Evolutionary conservation across 139 green algal species (phyloP), one percentile per base, ranked within the genome.

Genomic region (Chlamydomonas eustigma): DNA sequence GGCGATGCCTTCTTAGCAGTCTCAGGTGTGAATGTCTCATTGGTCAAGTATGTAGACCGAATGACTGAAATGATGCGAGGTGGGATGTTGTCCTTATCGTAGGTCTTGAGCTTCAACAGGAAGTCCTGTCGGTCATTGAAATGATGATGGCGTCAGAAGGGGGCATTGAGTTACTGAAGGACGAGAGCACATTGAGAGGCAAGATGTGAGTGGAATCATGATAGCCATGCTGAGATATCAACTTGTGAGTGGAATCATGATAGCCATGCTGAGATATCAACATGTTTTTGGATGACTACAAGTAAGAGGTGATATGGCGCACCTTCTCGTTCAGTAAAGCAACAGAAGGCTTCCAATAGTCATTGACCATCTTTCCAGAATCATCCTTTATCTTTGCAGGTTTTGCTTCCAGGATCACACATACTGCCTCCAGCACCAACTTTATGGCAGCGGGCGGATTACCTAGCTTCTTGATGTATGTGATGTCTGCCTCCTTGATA

Each of bases 401-500:
- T 82, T 92, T 92, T 1, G 90, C 86, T 74, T 91, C 90, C 73
- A 93, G 71, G 35, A 92, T 84, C 37, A 93, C 89, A 72, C 90
- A 94, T 2, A 93, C 88, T 28, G 85, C 87, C 86, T 91, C 86
- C 75, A 93, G 73, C 70, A 93, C 89, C 36, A 94, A 81, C 85
- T 94, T 93, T 80, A 94, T 92, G 64, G 85, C 85, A n/a, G 5
- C 74, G 4, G 90, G 90, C 22, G 90, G 90, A 81, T 95, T 95
- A 70, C 74, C 79, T 34, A 95, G 86, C 37, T 89, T 89, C 70
- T 86, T 86, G 70, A 87, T 89, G 71, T 83, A 84, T 65, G 64
- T 87, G 76, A 95, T 93, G 80, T 95, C 90, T 22, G 88, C 86
- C 78, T 92, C 86, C 72, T 93, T 93, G 64, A 95, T 93, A 34